Evolutionary conservation across 2,329 filamentous ascomycete species (phyloP).

Genomic region (Trichophyton benhamiae): DNA sequence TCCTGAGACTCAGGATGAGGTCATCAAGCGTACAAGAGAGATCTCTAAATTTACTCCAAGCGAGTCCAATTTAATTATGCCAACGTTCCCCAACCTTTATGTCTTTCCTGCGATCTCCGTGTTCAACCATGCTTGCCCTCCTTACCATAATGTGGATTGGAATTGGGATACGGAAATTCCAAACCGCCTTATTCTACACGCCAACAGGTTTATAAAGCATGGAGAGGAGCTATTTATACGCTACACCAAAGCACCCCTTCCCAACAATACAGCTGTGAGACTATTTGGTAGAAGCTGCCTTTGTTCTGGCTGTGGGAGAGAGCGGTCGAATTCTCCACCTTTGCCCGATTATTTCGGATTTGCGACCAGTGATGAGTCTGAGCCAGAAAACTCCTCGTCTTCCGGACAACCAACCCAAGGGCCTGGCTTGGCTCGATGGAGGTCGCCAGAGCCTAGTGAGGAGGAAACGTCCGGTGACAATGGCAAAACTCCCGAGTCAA

Average conservation of each 20-base stretch:
- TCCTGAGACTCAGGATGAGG: background rate
- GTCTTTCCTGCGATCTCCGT: constrained; percentile 24
- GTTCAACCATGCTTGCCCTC: constrained; percentile 21
- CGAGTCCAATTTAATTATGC: constrained; percentile 4
- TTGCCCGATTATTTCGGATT: background rate
- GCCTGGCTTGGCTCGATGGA: background rate
- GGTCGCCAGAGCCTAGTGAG: background rate
- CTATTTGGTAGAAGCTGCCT: constrained; percentile 6
- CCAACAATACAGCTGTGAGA: constrained; percentile 6
- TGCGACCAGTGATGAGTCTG: background rate
- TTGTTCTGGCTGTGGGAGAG: constrained; percentile 2
- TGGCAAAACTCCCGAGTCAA: background rate
- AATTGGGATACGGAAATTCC: constrained; percentile 19
- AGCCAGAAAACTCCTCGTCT: background rate
- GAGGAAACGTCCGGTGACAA: background rate
- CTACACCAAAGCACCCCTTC: constrained; percentile 6
- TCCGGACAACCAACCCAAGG: background rate
- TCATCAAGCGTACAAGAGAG: constrained; percentile 8
- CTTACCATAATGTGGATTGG: constrained; percentile 20
- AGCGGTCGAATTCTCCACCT: background rate
- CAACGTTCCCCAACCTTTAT: constrained; percentile 21
- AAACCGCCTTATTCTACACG: constrained; percentile 23
- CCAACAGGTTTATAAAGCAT: constrained; percentile 15
- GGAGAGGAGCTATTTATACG: constrained; percentile 19
- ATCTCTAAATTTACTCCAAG: background rate